Conservation (phyloP, 2,329 filamentous ascomycete species). For the Arthrobotrys musiformis region DNA sequence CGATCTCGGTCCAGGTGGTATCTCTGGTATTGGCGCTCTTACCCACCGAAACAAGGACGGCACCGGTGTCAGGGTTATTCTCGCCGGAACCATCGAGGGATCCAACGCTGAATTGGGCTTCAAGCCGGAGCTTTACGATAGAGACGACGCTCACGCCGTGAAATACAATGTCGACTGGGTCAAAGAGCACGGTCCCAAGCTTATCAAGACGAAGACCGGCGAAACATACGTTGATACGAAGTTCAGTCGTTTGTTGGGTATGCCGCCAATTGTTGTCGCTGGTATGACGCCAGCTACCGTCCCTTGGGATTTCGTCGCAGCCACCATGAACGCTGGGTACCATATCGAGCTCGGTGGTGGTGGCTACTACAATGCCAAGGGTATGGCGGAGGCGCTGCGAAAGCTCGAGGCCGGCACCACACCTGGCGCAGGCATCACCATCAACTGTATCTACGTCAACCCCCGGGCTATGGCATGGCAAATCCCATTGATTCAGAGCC, state of each 20-base stretch:
- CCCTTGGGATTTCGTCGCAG: conserved; percentile 89
- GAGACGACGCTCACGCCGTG: conserved; percentile 92
- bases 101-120: conserved; percentile 92
- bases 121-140: conserved; percentile 97
- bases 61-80: conserved; percentile 93
- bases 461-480: conserved; percentile 92
- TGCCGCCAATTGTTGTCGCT: conserved; percentile 88
- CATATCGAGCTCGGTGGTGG: conserved; percentile 87
- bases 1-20: conserved; percentile 95
- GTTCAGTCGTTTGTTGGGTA: conserved; percentile 85
- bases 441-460: conserved; percentile 92
- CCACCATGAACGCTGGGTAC: conserved; percentile 94
- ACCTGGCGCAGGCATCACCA: conserved; percentile 84
- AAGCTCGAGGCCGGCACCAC: conserved; percentile 88
- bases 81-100: conserved; percentile 91
- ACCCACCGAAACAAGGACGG: conserved; percentile 99
- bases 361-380: conserved; percentile 85
- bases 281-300: conserved; percentile 94
- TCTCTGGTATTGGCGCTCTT: conserved; percentile 92
- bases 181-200: conserved; percentile 91
- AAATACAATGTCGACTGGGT: conserved; percentile 98
- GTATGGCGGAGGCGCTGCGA: conserved; percentile 81
- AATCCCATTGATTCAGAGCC: conserved; percentile 81
- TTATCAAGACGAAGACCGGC: conserved; percentile 88
- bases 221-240: conserved; percentile 96